Percentiles rank a stretch among this genome's conserved stretches.
Evolutionary conservation across 225 moss, liverwort and hornwort genomes (phyloP).

Genomic region (Physcomitrium patens): DNA sequence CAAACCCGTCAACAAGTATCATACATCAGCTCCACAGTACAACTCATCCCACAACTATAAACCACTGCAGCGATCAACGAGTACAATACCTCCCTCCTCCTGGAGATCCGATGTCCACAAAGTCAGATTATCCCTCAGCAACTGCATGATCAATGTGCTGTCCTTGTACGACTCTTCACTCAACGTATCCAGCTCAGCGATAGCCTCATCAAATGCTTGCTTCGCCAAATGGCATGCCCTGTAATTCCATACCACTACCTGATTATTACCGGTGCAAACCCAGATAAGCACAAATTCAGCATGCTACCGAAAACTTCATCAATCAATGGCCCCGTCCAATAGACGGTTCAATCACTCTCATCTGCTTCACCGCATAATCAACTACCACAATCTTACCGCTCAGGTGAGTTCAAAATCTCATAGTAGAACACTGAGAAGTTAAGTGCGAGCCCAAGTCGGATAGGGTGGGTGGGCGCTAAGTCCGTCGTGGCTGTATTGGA

Average conservation of each 20-base stretch:
- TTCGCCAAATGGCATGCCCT: no score
- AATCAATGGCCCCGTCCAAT: conserved; percentile 25
- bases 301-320: conserved; percentile 9
- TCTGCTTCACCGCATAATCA: not conserved
- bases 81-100: conserved; percentile 27
- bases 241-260: no score
- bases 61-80: not conserved
- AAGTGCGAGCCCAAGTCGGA: conserved; percentile 28
- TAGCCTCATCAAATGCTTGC: not conserved
- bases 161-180: conserved; percentile 19
- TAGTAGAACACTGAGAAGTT: conserved; percentile 39
- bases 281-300: no score
- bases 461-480: conserved; percentile 31
- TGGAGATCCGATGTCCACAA: conserved; percentile 37
- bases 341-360: conserved; percentile 1
- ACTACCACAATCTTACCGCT: not conserved
- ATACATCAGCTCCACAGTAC: no score
- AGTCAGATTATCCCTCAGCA: not conserved
- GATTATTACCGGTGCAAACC: no score
- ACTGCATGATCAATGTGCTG: no score
- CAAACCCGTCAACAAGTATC: not conserved
- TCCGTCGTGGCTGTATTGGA: conserved; percentile 30
- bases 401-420: conserved; percentile 15
- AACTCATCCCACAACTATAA: no score
- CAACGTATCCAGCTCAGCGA: conserved; percentile 35